These are phyloP conservation scores for Panaeolus cyanescens DNA, from an alignment of 768 basidiomycete species.

Conservation along the genomic window DNA sequence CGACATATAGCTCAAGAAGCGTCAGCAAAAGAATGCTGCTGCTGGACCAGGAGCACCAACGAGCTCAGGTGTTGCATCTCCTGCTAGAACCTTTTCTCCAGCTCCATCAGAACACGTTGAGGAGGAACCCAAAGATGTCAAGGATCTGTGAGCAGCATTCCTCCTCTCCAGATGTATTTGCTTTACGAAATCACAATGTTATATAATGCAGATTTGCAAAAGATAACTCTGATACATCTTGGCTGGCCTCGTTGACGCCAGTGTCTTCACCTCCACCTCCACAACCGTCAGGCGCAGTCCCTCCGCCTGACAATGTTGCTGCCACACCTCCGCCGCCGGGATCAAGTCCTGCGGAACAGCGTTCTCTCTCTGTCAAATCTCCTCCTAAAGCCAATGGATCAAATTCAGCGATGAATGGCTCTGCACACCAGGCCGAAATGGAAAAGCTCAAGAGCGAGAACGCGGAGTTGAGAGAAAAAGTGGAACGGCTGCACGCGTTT, in stretches of 20 bases:
- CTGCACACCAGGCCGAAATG: not conserved
- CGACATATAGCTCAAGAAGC: constrained; percentile 69
- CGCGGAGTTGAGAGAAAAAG: constrained; percentile 16
- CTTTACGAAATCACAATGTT: constrained; percentile 17
- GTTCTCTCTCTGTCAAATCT: constrained; percentile 13
- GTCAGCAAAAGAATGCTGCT: constrained; percentile 70
- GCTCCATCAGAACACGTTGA: constrained; percentile 43
- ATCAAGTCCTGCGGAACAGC: constrained; percentile 16
- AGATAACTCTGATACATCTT: constrained; percentile 50
- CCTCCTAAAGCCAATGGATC: constrained; percentile 19
- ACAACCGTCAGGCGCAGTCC: constrained; percentile 17
- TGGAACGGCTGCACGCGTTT: constrained; percentile 20
- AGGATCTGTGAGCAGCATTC: constrained; percentile 59
- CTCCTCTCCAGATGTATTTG: not conserved
- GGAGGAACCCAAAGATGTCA: constrained; percentile 53
- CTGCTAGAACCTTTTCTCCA: constrained; percentile 51
- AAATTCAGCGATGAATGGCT: constrained; percentile 14
- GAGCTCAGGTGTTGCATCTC: constrained; percentile 37
- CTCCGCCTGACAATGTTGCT: constrained; percentile 19
- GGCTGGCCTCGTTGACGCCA: constrained; percentile 63
- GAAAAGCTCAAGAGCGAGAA: constrained; percentile 5
- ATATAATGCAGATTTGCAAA: constrained; percentile 38
- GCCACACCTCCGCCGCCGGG: constrained; percentile 17
- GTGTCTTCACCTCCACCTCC: constrained; percentile 37
- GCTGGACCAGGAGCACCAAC: constrained; percentile 32